Evolutionary conservation across 139 green algal genomes (phyloP).

Genomic region (Haematococcus lacustris): DNA sequence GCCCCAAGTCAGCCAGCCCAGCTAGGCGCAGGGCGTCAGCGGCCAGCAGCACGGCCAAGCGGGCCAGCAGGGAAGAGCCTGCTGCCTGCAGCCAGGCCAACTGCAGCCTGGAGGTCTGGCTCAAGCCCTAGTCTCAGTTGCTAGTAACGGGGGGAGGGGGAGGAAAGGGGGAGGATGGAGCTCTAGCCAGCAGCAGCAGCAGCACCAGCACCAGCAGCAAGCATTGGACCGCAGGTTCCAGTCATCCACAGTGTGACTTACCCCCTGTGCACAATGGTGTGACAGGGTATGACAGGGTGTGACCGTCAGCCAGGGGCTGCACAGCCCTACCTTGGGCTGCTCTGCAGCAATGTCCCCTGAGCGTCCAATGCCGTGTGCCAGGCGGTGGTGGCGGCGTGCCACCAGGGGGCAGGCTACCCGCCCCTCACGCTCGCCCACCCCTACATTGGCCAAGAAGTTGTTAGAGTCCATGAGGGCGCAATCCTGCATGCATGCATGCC

Average conservation of each 20-base stretch:
- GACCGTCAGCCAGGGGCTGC: background rate
- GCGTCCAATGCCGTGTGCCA: slow-evolving; percentile 90
- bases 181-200: background rate
- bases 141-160: background rate
- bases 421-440: slow-evolving; percentile 90
- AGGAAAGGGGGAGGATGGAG: background rate
- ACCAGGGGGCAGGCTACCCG: slow-evolving; percentile 76
- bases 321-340: slow-evolving; percentile 78
- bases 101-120: background rate
- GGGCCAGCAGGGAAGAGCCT: slow-evolving; percentile 81
- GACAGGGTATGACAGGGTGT: background rate
- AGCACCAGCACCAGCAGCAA: background rate
- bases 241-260: background rate
- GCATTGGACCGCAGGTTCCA: background rate
- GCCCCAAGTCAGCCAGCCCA: slow-evolving; percentile 43
- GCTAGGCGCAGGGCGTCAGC: slow-evolving; percentile 67
- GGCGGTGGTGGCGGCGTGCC: slow-evolving; percentile 53
- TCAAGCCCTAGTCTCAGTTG: no score
- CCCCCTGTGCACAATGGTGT: background rate
- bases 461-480: slow-evolving; percentile 90
- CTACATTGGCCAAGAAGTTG: slow-evolving; percentile 88
- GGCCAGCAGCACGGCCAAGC: slow-evolving; percentile 63
- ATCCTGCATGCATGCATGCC: slow-evolving; percentile 51
- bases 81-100: slow-evolving; percentile 40
- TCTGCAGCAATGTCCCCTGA: slow-evolving; percentile 87